Conservation (phyloP, 164 flowering plant species). For the Vitis cinerea region DNA sequence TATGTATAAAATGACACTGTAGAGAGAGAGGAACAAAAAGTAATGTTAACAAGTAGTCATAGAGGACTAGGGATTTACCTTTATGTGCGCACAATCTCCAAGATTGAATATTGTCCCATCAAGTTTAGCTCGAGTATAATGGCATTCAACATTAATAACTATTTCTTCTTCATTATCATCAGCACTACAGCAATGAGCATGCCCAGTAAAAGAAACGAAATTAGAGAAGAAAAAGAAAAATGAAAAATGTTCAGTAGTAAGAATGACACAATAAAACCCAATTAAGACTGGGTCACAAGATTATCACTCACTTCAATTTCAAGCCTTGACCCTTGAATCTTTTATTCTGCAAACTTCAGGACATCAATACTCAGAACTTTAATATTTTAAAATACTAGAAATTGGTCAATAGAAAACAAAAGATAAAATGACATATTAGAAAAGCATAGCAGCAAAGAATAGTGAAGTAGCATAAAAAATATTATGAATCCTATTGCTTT, state of each 20-base stretch:
- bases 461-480: no score
- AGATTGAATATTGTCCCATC: slow-evolving; percentile 13
- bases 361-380: slow-evolving; percentile 2
- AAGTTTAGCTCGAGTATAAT: slow-evolving; percentile 29
- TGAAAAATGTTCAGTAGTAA: neutral
- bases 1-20: no score
- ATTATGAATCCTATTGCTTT: no score
- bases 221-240: neutral
- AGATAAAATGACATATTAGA: neutral
- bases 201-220: neutral
- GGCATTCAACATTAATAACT: slow-evolving; percentile 31
- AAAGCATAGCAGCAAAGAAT: neutral
- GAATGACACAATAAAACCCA: neutral
- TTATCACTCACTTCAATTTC: slow-evolving; percentile 14
- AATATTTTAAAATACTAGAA: no score
- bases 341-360: slow-evolving; percentile 20
- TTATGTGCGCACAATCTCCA: slow-evolving; percentile 34
- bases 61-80: slow-evolving; percentile 16
- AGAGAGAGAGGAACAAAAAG: no score
- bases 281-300: neutral
- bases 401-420: neutral
- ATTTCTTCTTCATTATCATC: slow-evolving; percentile 32
- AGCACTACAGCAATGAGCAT: slow-evolving; percentile 2
- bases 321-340: slow-evolving; percentile 8
- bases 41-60: no score